Conservation (phyloP, 345 rosid genomes). For the Litchi chinensis region DNA sequence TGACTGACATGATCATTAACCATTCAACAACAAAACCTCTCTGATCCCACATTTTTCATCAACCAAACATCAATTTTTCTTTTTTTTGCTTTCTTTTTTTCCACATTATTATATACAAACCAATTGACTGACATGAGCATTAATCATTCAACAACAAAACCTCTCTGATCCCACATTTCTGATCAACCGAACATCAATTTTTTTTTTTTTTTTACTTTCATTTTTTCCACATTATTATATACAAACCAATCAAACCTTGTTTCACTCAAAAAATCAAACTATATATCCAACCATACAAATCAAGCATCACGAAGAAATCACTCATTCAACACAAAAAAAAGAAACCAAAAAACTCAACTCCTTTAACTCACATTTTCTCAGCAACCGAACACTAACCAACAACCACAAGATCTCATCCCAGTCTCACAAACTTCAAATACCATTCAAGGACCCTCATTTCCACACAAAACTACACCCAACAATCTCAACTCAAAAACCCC, state of each 20-base stretch:
- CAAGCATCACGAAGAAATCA: background rate
- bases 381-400: slow-evolving; percentile 2
- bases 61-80: slow-evolving; percentile 11
- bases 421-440: slow-evolving; percentile 4
- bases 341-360: background rate
- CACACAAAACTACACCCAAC: slow-evolving; percentile 17
- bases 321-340: background rate
- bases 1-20: background rate
- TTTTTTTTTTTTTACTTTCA: background rate
- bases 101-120: no score
- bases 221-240: background rate
- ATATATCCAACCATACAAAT: background rate
- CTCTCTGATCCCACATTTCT: background rate
- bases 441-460: background rate
- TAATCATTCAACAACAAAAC: background rate
- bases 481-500: background rate
- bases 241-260: background rate
- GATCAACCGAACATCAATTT: slow-evolving; percentile 3
- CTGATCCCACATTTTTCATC: background rate
- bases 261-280: background rate
- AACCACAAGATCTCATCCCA: slow-evolving; percentile 27
- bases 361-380: slow-evolving; percentile 9
- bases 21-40: background rate
- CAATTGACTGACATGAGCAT: background rate
- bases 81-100: no score